Conservation (phyloP, 768 basidiomycete genomes). For the Trametes meyenii region DNA sequence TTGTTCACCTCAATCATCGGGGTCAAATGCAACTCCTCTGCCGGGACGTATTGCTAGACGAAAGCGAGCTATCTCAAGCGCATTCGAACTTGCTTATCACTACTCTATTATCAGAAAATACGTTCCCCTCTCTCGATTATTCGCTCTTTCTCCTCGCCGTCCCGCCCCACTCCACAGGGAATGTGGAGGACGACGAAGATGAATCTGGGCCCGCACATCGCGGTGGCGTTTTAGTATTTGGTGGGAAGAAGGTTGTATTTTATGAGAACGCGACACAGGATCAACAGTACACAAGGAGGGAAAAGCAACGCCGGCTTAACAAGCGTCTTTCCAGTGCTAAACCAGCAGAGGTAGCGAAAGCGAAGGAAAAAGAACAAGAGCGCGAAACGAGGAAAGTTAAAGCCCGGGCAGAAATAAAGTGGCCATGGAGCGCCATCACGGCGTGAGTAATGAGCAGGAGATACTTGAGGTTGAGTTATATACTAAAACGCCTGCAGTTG, state of each 20-base stretch:
- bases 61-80: slow-evolving; percentile 52
- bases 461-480: too few species aligned
- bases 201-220: slow-evolving; percentile 31
- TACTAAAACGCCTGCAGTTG: slow-evolving; percentile 42
- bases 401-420: slow-evolving; percentile 57
- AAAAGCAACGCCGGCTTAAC: slow-evolving; percentile 56
- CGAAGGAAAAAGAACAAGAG: slow-evolving; percentile 60
- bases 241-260: slow-evolving; percentile 64
- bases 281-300: slow-evolving; percentile 53
- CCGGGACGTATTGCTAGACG: slow-evolving; percentile 53
- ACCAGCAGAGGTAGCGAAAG: slow-evolving; percentile 44
- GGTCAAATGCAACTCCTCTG: slow-evolving; percentile 64
- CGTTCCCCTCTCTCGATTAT: slow-evolving; percentile 38
- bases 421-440: slow-evolving; percentile 77
- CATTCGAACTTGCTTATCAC: slow-evolving; percentile 43
- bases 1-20: slow-evolving; percentile 68
- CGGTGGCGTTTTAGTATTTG: slow-evolving; percentile 76
- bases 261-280: slow-evolving; percentile 57
- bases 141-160: slow-evolving; percentile 33
- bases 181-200: slow-evolving; percentile 36
- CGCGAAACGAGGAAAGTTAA: slow-evolving; percentile 57
- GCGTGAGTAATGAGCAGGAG: slow-evolving; percentile 49
- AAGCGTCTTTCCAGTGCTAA: slow-evolving; percentile 52
- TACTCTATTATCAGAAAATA: slow-evolving; percentile 53
- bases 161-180: slow-evolving; percentile 42